Base-by-base conservation (phyloP, 345 rosid genomes). In the Arabis alpina region DNA sequence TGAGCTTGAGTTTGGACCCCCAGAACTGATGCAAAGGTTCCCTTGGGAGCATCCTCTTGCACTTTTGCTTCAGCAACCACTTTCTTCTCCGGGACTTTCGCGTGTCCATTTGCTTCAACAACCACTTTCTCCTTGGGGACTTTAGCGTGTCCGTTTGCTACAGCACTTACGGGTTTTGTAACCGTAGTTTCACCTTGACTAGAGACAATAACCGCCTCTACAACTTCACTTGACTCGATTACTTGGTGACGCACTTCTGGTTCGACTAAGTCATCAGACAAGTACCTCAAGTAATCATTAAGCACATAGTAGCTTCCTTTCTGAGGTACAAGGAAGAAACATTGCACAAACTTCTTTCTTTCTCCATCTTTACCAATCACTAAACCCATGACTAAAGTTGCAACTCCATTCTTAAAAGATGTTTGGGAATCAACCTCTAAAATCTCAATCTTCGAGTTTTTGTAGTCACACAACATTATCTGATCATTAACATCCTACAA, bases 241-340 rank as follows among this genome's bases (percentile, higher is more conserved):
- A 78, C 82, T 61, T 71, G 64, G 36, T 51, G 50, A 45, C 28
- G 59, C 69, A 60, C 61, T 40, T 58, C 50, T 45, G 47, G 80
- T 15, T 45, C 70, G 49, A 63, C 30, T 72, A 76, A 69, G 5
- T 42, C 65, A 10, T 76, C 84, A 41, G 84, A 82, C 53, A 85
- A 73, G 11, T 75, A 88, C 77, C 92, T 86, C 56, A 92, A 83
- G 19, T 83, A 75, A 79, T 92, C 98, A 54, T 85, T 89, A 11
- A 83, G 77, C 61, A 92, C 96, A 77, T 76, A 92, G 80, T 80
- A 92, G 28, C 92, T 85, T 53, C 61, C 64, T 25, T 83, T 73
- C 62, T 82, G 86, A 4, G 90, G 89, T 12, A 90, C 94, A 41
- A 92, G 82, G 66, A 92, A 89, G 81, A 92, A 89, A n/a, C 83